Base-by-base conservation (phyloP, 768 basidiomycete species). In the Mycena chlorophos region DNA sequence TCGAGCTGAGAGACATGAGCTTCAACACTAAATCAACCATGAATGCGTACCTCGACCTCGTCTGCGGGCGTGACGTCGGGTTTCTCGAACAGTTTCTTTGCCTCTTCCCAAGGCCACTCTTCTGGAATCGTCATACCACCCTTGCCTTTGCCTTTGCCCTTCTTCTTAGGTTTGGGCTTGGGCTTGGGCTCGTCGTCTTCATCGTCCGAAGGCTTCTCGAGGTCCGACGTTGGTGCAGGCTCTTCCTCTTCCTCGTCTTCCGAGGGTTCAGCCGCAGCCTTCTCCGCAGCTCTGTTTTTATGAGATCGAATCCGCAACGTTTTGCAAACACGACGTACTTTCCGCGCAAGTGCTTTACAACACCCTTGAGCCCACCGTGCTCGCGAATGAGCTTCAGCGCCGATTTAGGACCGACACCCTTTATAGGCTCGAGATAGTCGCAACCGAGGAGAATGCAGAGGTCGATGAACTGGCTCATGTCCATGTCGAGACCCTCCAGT, bases 371-470 rank as follows among this genome's bases (percentile, higher is more conserved):
- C 10, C 79, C 78, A 8, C 86, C 86, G 55, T 91, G 75, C 66
- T 99, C 96, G 58, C 89, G 78, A 40, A 98, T 80, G 28, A 98
- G 82, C 72, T 98, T 99, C 49, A 97, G 76, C 3, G 96, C 97
- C 14, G 87, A 93, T 69, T 98, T 97, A 14, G 97, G 95, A 25
- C 97, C 97, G 39, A 99, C 76, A 2, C 97, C 97, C 71, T 87
- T 95, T 68, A 97, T 94, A n/a, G 97, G 97, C 69, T 99, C 97
- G 55, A 99, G 86, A 72, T 99, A 99, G 68, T 99, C 97, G 56
- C 97, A 99, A 4, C 97, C 97, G 34, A 98, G 85, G 8, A 99
- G 81, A 61, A 99, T 89, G 67, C 96, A 99, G 3, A 99, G 78
- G 63, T 99, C 97, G 63, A 94, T 89, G 67, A 99, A 99, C 92